Evolutionary conservation across 176 grass and related monocot genomes (phyloP), one percentile per base, ranked within the genome.

Genomic region (Phyllostachys edulis): DNA sequence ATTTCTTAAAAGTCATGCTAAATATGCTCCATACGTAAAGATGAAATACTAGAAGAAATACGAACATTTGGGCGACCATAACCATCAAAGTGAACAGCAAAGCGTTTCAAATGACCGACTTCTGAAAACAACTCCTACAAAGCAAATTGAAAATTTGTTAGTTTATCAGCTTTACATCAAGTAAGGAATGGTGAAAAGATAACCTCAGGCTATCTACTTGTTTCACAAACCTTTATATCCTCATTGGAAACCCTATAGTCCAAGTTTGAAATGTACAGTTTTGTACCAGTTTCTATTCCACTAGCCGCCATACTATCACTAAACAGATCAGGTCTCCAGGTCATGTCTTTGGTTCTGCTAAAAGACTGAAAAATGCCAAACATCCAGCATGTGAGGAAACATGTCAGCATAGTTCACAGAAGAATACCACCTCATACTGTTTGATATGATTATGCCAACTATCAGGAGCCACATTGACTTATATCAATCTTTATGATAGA

Each of bases 221-320:
- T 40, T 80, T 91, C 44, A 79, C 85, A 87, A 82, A 96, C 97
- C 93, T 96, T 96, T 89, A 99, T 96, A 92, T 99, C 97, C 85
- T 91, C 88, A 79, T 99, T 99, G 55, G 97, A 99, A 65, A 99
- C 97, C 42, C 88, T 16, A 83, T 91, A 92, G 86, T 99, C 91
- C 61, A 99, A 87, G 84, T 99, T 99, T 44, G 97, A 99, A 87
- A 99, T 94, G 75, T 96, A 99, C 71, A 99, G 50, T 86, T 99
- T 99, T 67, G 95, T 94, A 85, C 95, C 89, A 80, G 89, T 92
- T 83, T 91, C 91, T 66, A 94, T 92, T 85, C 88, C 88, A 87
- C 77, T 71, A 64, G 91, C 83, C 18, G 80, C 89, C 85, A 96
- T 92, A 89, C 89, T 92, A 81, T 92, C 93, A 87, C 84, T 91